phyloP scores from a whole-genome alignment of 495 filamentous ascomycete species.

The Tuber indicum region DNA sequence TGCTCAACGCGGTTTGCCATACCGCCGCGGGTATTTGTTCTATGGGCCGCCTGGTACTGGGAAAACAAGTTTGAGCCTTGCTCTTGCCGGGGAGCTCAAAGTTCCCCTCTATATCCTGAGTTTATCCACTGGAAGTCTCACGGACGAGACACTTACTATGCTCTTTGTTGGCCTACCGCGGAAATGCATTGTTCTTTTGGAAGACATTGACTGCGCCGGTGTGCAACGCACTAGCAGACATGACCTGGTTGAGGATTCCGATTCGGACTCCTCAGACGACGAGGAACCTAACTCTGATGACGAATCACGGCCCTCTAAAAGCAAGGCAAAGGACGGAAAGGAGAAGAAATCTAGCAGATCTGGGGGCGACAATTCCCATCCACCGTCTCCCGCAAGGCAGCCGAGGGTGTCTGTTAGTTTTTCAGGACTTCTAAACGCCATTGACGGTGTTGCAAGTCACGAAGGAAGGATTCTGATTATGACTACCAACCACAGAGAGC shows the following conservation, averaged over 20 bases:
- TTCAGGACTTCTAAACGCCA: slow-evolving; percentile 68
- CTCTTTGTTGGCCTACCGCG: slow-evolving; percentile 55
- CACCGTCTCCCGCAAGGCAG: slow-evolving; percentile 15
- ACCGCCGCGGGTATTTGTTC: slow-evolving; percentile 58
- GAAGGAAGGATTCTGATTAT: slow-evolving; percentile 76
- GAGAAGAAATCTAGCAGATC: slow-evolving; percentile 26
- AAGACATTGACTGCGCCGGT: slow-evolving; percentile 62
- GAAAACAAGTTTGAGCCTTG: slow-evolving; percentile 58
- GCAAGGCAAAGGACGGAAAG: slow-evolving; percentile 20
- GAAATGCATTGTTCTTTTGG: slow-evolving; percentile 59
- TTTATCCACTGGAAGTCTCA: slow-evolving; percentile 52
- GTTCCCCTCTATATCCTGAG: slow-evolving; percentile 60
- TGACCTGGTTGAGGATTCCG: slow-evolving; percentile 33
- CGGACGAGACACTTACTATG: slow-evolving; percentile 47
- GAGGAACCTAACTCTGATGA: slow-evolving; percentile 31
- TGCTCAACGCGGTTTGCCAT: slow-evolving; percentile 61
- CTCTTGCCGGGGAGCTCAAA: slow-evolving; percentile 58
- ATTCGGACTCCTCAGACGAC: slow-evolving; percentile 22
- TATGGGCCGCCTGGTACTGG: slow-evolving; percentile 67
- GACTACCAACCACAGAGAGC: slow-evolving; percentile 75
- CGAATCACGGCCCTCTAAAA: slow-evolving; percentile 21
- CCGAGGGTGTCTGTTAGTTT: slow-evolving; percentile 50
- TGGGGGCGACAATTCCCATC: slow-evolving; percentile 19
- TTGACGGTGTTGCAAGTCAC: slow-evolving; percentile 71
- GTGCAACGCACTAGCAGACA: slow-evolving; percentile 47